A percentile compares a stretch with the other conserved stretches of the same genome.
phyloP scores from a whole-genome alignment of 2,329 filamentous ascomycete species.

The Aspergillus sp. region DNA sequence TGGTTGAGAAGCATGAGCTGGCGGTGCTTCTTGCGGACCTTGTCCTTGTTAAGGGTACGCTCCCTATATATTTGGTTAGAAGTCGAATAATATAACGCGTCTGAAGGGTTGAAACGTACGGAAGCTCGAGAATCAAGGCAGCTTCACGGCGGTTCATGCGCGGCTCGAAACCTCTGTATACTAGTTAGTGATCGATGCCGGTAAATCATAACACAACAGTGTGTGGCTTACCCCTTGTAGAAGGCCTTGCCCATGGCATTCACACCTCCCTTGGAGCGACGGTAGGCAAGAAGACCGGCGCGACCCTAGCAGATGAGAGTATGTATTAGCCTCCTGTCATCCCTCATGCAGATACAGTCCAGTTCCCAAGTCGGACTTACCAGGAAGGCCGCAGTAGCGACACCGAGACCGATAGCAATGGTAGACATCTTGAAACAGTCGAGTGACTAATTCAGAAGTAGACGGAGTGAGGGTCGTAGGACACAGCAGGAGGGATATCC shows the following conservation, averaged over 20 bases:
- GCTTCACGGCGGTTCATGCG: slow-evolving; percentile 94
- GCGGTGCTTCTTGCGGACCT: slow-evolving; percentile 91
- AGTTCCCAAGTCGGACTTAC: slow-evolving; percentile 54
- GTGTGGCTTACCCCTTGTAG: slow-evolving; percentile 71
- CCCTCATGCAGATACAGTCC: not conserved
- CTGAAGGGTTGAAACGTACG: slow-evolving; percentile 56
- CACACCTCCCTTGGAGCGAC: slow-evolving; percentile 68
- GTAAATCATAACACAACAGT: not conserved
- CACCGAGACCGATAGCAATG: slow-evolving; percentile 48
- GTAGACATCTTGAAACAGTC: slow-evolving; percentile 41
- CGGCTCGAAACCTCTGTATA: slow-evolving; percentile 74
- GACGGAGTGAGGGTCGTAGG: slow-evolving; percentile 6
- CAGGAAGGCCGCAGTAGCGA: slow-evolving; percentile 69
- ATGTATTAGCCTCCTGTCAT: not conserved
- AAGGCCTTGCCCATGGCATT: slow-evolving; percentile 85
- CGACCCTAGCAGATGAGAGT: slow-evolving; percentile 65
- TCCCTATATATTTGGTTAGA: slow-evolving; percentile 60
- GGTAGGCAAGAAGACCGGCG: slow-evolving; percentile 85
- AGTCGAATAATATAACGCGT: not conserved
- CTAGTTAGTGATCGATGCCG: slow-evolving; percentile 15
- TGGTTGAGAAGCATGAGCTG: slow-evolving; percentile 97
- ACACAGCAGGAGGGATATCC: slow-evolving; percentile 15
- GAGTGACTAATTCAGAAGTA: not conserved
- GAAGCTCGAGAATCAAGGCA: slow-evolving; percentile 83
- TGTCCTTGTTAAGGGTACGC: slow-evolving; percentile 83